Evolutionary conservation across 1,284 basidiomycete species (phyloP).

Genomic region (Meira nashicola): DNA sequence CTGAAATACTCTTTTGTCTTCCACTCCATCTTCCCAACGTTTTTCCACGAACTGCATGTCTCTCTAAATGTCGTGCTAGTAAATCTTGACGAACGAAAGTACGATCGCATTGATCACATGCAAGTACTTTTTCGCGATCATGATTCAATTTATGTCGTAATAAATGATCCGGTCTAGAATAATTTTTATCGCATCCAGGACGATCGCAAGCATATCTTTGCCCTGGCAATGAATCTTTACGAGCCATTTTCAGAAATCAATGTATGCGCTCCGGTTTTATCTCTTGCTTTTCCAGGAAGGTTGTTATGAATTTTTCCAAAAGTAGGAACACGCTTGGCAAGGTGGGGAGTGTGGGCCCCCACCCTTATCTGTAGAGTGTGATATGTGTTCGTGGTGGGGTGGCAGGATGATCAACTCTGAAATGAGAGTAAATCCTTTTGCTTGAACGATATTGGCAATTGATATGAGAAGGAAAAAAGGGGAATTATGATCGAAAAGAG

Average conservation of each 20-base stretch:
- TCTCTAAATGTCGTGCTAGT: constrained; percentile 34
- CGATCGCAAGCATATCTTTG: constrained; percentile 31
- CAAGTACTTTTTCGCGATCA: constrained; percentile 28
- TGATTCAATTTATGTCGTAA: constrained; percentile 40
- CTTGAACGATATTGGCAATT: no score
- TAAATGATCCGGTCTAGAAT: constrained; percentile 37
- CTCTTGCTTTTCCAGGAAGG: no score
- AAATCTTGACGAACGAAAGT: constrained; percentile 40
- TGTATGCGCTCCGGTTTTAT: no score
- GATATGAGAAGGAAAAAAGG: no score
- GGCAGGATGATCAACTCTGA: no score
- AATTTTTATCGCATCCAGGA: constrained; percentile 33
- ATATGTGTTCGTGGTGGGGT: no score
- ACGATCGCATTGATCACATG: constrained; percentile 36
- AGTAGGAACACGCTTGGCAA: no score
- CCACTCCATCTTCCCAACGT: constrained; percentile 39
- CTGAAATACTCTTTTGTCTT: constrained; percentile 22
- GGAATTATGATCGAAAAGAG: no score
- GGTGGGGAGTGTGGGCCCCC: no score
- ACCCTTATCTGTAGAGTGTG: no score
- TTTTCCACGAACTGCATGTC: constrained; percentile 31
- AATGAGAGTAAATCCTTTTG: no score
- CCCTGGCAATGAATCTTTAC: constrained; percentile 2
- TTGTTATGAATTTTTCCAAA: no score
- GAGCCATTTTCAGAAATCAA: background rate